phyloP scores from a whole-genome alignment of 2,329 filamentous ascomycete species.

The Botrytis hyacinthi region DNA sequence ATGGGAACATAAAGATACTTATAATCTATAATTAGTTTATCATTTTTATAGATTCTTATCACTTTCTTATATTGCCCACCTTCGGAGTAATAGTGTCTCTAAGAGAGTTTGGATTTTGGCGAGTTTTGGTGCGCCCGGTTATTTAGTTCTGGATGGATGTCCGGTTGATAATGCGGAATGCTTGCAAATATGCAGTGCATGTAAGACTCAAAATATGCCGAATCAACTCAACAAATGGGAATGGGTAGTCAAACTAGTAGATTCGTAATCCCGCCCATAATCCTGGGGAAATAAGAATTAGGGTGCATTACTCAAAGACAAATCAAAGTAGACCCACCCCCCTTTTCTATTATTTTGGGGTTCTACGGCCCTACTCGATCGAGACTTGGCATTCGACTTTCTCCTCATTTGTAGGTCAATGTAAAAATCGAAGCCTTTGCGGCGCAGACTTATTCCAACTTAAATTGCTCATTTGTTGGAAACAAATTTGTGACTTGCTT shows the following conservation, averaged over 20 bases:
- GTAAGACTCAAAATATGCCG: too few species aligned
- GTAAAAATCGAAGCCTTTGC: not conserved
- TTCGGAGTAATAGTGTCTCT: too few species aligned
- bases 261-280: not conserved
- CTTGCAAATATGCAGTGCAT: too few species aligned
- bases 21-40: too few species aligned
- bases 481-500: not conserved
- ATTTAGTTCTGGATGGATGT: too few species aligned
- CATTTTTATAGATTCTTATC: too few species aligned
- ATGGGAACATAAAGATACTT: too few species aligned
- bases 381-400: not conserved
- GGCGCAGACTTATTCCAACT: not conserved
- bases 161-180: too few species aligned
- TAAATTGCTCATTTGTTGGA: not conserved
- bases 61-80: too few species aligned
- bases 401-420: not conserved
- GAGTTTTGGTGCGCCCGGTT: too few species aligned
- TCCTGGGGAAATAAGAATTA: not conserved
- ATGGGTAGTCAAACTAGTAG: not conserved
- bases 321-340: not conserved
- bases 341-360: not conserved
- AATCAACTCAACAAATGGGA: too few species aligned
- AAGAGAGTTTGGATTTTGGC: too few species aligned
- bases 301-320: not conserved
- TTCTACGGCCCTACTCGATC: not conserved